These are phyloP conservation scores for Sporothrix pseudoabietina DNA, from an alignment of 2,329 filamentous ascomycete species.

Conservation along the genomic window DNA sequence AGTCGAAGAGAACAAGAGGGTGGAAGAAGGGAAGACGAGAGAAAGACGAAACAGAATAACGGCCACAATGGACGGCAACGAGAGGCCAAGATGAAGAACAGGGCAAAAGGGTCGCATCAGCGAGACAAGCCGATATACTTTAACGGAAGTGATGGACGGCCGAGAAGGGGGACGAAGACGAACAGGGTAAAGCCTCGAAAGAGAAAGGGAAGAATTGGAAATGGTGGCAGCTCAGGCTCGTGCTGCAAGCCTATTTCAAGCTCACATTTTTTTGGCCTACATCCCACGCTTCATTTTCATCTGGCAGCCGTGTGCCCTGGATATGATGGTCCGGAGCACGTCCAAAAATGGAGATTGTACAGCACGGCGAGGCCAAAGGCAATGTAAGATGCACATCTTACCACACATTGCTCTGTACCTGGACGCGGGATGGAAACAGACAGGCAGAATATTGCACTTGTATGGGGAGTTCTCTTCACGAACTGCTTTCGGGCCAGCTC, in stretches of 20 bases:
- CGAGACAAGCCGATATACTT: slow-evolving; percentile 11
- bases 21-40: background rate
- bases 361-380: background rate
- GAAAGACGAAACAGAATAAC: background rate
- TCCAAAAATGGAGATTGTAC: background rate
- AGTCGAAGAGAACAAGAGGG: background rate
- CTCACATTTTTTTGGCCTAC: background rate
- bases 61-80: background rate
- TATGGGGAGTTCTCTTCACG: background rate
- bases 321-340: background rate
- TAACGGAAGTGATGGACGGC: background rate
- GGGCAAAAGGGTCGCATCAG: background rate
- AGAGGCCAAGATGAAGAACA: background rate
- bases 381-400: background rate
- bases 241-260: slow-evolving; percentile 6
- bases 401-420: background rate
- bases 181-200: background rate
- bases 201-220: background rate
- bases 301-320: slow-evolving; percentile 3
- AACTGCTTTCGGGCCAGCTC: background rate
- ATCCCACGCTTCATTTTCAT: slow-evolving; percentile 3
- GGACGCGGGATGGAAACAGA: slow-evolving; percentile 10
- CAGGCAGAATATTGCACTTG: background rate
- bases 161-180: background rate
- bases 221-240: background rate